phyloP scores from a whole-genome alignment of 331 rosid species.

The Malus hybrid region DNA sequence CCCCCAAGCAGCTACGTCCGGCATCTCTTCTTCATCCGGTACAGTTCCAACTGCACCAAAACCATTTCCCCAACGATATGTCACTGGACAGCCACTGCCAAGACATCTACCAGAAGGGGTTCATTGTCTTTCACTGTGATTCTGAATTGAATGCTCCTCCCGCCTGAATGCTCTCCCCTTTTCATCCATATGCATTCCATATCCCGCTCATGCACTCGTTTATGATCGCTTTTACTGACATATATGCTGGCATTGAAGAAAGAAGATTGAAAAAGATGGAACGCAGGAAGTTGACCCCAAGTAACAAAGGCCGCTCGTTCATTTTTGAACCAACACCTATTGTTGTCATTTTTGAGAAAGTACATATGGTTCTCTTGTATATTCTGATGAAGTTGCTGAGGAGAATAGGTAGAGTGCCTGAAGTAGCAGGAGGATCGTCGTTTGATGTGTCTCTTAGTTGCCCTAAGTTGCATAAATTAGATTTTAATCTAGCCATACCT shows the following conservation, averaged over 20 bases:
- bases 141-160: constrained; percentile 11
- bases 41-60: constrained; percentile 8
- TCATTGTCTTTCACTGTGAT: constrained; percentile 44
- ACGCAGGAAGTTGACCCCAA: constrained; percentile 15
- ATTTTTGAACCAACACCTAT: constrained; percentile 32
- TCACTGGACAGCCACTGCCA: constrained; percentile 37
- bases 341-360: constrained; percentile 41
- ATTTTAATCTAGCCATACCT: constrained; percentile 23
- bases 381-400: constrained; percentile 28
- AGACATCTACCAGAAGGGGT: constrained; percentile 41
- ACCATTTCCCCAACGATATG: constrained; percentile 34
- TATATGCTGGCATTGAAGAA: constrained; percentile 19
- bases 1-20: constrained; percentile 31
- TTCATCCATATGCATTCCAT: constrained; percentile 15
- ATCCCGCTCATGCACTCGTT: constrained; percentile 10
- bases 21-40: constrained; percentile 28
- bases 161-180: constrained; percentile 13
- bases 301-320: constrained; percentile 28
- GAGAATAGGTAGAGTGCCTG: constrained; percentile 29
- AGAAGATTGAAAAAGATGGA: constrained; percentile 24
- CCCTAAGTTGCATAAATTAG: constrained; percentile 21
- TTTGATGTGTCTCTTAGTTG: constrained; percentile 22
- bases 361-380: constrained; percentile 43
- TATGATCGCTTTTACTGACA: constrained; percentile 19
- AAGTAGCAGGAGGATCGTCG: constrained; percentile 18